Conservation (phyloP, 2,329 filamentous ascomycete species). For the Alternaria sp. region DNA sequence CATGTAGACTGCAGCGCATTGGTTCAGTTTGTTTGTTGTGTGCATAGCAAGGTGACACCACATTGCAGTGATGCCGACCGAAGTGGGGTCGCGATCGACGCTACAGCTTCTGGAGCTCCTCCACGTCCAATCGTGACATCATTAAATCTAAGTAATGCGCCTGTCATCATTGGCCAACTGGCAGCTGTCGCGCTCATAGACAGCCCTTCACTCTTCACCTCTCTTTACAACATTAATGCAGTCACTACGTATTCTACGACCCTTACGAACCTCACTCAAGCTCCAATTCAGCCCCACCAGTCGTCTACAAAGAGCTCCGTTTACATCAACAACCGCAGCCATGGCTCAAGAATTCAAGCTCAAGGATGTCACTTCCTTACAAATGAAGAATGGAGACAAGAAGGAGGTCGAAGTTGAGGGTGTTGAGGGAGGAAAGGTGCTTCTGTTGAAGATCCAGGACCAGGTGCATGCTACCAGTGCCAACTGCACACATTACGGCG, state of each 20-base stretch:
- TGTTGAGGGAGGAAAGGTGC: conserved; percentile 81
- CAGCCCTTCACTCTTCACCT: not conserved
- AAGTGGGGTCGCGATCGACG: not conserved
- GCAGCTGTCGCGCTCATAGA: conserved; percentile 10
- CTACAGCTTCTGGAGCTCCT: not conserved
- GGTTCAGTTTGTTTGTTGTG: not conserved
- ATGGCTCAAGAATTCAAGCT: conserved; percentile 64
- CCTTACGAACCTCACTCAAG: conserved; percentile 30
- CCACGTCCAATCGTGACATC: conserved; percentile 20
- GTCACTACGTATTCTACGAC: conserved; percentile 30
- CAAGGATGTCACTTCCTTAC: conserved; percentile 76
- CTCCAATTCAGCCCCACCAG: conserved; percentile 21
- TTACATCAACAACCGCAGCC: conserved; percentile 35
- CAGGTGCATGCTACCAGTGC: conserved; percentile 80
- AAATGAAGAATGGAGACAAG: conserved; percentile 81
- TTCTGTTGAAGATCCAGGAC: conserved; percentile 80
- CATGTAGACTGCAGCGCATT: not conserved
- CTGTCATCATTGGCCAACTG: conserved; percentile 13
- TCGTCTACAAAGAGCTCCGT: conserved; percentile 26
- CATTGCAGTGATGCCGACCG: not conserved
- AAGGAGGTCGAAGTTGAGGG: conserved; percentile 90
- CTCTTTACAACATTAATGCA: conserved; percentile 29
- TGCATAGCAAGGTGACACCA: not conserved
- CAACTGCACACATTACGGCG: conserved; percentile 91
- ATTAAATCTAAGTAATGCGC: conserved; percentile 12